phyloP scores from a whole-genome alignment of 306 rosid species.

The Astragalus membranaceus region DNA sequence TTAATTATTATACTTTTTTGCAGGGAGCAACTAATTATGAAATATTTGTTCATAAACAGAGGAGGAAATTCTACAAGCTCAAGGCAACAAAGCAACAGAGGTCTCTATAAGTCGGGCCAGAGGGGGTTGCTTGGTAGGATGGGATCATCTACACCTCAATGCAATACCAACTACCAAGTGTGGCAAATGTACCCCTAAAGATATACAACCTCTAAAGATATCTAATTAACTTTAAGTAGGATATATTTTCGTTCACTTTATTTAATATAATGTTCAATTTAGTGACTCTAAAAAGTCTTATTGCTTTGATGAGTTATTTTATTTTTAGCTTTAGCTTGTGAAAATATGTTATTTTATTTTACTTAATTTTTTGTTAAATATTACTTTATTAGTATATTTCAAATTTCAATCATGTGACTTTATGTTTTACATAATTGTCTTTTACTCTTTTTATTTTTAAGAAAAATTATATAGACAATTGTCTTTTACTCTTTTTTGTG shows the following conservation, averaged over 20 bases:
- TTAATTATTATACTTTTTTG: neutral
- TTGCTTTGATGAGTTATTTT: neutral
- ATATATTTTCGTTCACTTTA: constrained; percentile 2
- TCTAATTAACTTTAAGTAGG: neutral
- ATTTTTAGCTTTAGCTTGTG: too few relatives aligned
- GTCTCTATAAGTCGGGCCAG: constrained; percentile 12
- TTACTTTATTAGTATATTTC: too few relatives aligned
- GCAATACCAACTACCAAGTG: constrained; percentile 75
- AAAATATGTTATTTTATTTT: too few relatives aligned
- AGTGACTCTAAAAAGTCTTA: constrained; percentile 10
- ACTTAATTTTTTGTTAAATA: too few relatives aligned
- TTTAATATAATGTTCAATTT: neutral
- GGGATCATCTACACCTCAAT: constrained; percentile 80
- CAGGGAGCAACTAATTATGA: neutral
- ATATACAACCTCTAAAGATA: constrained; percentile 69
- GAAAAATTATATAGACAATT: too few relatives aligned
- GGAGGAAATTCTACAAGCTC: neutral
- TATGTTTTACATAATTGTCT: too few relatives aligned
- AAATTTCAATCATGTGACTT: too few relatives aligned
- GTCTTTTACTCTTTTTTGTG: too few relatives aligned
- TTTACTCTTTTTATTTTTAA: too few relatives aligned
- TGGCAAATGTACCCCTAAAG: constrained; percentile 65
- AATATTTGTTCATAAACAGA: neutral
- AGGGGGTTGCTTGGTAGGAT: constrained; percentile 59
- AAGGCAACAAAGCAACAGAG: neutral